Evolutionary conservation across 164 flowering plant genomes (phyloP).

Genomic region (Nymphaea thermarum): DNA sequence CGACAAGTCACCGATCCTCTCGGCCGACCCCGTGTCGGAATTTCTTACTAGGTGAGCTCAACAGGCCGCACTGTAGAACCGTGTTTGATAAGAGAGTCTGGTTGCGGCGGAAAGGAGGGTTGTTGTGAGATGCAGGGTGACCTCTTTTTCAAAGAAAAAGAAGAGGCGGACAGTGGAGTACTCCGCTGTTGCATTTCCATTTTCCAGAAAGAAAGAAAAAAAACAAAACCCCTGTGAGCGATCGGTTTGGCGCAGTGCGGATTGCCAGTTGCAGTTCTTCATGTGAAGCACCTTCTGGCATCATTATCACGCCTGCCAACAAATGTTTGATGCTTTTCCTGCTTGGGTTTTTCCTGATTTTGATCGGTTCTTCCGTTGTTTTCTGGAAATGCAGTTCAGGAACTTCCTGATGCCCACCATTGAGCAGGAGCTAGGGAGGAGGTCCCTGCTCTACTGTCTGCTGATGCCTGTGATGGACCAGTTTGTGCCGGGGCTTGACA

Average conservation of each 20-base stretch:
- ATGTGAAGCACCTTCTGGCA: background rate
- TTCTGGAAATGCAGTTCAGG: constrained; percentile 48
- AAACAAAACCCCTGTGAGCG: too few species aligned
- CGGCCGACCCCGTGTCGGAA: constrained; percentile 70
- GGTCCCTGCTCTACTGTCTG: constrained; percentile 67
- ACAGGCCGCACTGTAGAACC: too few species aligned
- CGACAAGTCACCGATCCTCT: constrained; percentile 61
- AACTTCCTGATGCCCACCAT: constrained; percentile 97
- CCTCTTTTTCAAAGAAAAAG: too few species aligned
- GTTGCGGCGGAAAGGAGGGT: too few species aligned
- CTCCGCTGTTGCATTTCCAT: too few species aligned
- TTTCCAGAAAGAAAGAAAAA: too few species aligned
- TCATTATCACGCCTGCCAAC: background rate
- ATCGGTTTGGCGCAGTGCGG: too few species aligned
- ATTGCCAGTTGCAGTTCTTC: too few species aligned
- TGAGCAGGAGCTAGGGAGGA: constrained; percentile 68
- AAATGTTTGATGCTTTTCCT: background rate
- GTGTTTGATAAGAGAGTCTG: too few species aligned
- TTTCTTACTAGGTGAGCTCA: constrained; percentile 62
- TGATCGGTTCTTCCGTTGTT: background rate
- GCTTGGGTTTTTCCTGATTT: too few species aligned
- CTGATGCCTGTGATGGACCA: constrained; percentile 97
- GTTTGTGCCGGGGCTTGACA: constrained; percentile 48
- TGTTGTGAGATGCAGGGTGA: too few species aligned
- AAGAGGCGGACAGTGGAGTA: too few species aligned